These are phyloP conservation scores for Triangularia setosa DNA, from an alignment of 2,329 filamentous ascomycete species.

Conservation along the genomic window DNA sequence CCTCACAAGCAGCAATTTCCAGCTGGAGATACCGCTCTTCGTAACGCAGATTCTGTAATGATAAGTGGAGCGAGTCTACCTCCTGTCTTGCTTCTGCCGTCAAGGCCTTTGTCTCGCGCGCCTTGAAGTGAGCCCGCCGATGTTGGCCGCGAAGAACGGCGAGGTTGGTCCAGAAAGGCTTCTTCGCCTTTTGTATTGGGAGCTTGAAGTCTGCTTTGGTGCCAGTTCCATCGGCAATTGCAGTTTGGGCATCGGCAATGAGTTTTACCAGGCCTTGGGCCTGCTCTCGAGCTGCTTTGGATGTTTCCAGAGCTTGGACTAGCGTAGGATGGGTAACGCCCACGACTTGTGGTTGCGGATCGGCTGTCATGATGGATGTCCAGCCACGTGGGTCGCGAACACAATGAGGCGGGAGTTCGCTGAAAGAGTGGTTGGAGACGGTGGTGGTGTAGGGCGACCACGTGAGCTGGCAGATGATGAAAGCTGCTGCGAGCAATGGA, in stretches of 20 bases:
- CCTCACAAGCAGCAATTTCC: constrained; percentile 87
- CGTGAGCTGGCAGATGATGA: constrained; percentile 1
- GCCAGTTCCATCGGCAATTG: constrained; percentile 37
- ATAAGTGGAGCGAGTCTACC: constrained; percentile 85
- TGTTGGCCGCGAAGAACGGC: constrained; percentile 79
- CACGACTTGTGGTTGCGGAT: constrained; percentile 38
- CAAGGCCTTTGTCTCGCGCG: constrained; percentile 78
- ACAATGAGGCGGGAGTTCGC: not conserved
- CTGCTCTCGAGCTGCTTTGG: constrained; percentile 68
- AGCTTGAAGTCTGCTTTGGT: constrained; percentile 47
- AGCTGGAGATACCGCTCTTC: constrained; percentile 87
- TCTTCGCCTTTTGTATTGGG: constrained; percentile 71
- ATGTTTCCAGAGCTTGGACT: constrained; percentile 64
- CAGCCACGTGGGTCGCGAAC: not conserved
- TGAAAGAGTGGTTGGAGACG: not conserved
- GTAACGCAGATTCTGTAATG: constrained; percentile 94
- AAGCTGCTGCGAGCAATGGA: constrained; percentile 5
- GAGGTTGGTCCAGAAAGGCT: constrained; percentile 72
- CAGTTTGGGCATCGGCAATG: constrained; percentile 41
- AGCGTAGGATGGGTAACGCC: constrained; percentile 57
- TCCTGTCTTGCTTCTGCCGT: constrained; percentile 87
- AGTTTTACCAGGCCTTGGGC: constrained; percentile 62
- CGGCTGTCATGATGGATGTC: constrained; percentile 44
- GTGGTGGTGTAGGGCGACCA: not conserved
- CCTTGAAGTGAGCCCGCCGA: constrained; percentile 73